Evolutionary conservation across 148 eudicot genomes (phyloP).

Genomic region (Limonium bicolor): DNA sequence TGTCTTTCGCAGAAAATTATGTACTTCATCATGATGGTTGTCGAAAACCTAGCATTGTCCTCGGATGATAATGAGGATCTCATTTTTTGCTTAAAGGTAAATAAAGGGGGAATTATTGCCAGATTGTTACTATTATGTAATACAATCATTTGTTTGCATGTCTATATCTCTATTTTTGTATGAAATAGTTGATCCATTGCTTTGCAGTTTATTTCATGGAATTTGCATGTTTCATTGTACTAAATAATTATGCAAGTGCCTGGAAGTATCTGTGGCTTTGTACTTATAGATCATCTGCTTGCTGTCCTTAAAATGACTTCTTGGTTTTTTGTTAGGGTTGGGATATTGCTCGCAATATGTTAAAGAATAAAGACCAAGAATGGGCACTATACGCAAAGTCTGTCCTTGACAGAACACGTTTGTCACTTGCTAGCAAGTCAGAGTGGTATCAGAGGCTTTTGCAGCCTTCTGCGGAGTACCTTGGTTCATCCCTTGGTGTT

Average conservation of each 20-base stretch:
- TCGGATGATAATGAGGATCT: slow-evolving; percentile 84
- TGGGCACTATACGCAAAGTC: slow-evolving; percentile 97
- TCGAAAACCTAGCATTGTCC: slow-evolving; percentile 87
- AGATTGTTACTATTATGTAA: too few relatives aligned
- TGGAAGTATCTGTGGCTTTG: too few relatives aligned
- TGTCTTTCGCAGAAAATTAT: slow-evolving; percentile 65
- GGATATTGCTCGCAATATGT: slow-evolving; percentile 60
- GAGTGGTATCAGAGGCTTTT: slow-evolving; percentile 68
- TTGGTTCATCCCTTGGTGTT: slow-evolving; percentile 82
- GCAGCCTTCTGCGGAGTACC: slow-evolving; percentile 96
- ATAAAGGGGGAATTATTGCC: too few relatives aligned
- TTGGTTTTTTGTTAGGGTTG: slow-evolving; percentile 47
- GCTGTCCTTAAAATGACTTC: slow-evolving; percentile 2
- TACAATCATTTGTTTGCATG: too few relatives aligned
- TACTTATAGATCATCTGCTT: too few relatives aligned
- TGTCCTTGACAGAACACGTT: slow-evolving; percentile 88
- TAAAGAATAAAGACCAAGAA: slow-evolving; percentile 35
- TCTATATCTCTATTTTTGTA: too few relatives aligned
- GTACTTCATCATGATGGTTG: slow-evolving; percentile 75
- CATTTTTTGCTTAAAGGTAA: slow-evolving; percentile 86
- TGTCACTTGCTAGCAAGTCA: slow-evolving; percentile 80
- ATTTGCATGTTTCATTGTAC: too few relatives aligned
- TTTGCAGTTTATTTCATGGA: too few relatives aligned
- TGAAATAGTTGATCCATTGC: too few relatives aligned
- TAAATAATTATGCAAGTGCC: too few relatives aligned